Evolutionary conservation across 345 rosid species (phyloP), one percentile per base, ranked within the genome.

Genomic region (Stellera chamaejasme): DNA sequence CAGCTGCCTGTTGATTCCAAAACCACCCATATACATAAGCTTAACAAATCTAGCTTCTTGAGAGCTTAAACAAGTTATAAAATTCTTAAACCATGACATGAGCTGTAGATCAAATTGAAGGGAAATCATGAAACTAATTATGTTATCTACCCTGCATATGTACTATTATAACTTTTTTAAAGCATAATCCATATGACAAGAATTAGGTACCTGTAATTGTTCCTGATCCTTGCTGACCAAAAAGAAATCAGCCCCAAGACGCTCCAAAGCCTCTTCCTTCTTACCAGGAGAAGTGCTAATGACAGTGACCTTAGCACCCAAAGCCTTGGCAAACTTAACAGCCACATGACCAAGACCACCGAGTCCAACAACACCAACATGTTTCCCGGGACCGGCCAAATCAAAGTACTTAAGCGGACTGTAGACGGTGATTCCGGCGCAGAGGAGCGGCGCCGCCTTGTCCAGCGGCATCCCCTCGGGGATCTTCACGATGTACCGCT

Each of bases 371-470:
- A 76, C 60, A 3, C 79, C 79, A 0, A 76, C n/a, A 39, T 74
- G 79, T 61, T 55, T 42, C 2, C 82, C 79, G 0, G 64, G 58
- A 50, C 71, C 62, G 1, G 64, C 74, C 2, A 80, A 59, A 3
- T 72, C 78, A 13, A 53, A 83, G 26, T 79, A 75, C 54, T 54
- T 82, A 76, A 87, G 66, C 0, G 96, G 85, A 63, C 88, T 83
- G 23, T 83, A 83, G 14, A 87, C 81, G 0, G 88, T 87, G 63
- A 83, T 81, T 23, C 90, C 95, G 6, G 84, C 88, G 50, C 95
- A 87, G 2, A 87, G 81, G 28, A 87, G 67, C 3, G 90, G 92
- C 1, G 92, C 96, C 6, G 63, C 72, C 2, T 75, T 61, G 3
- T 80, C 87, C 3, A 83, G 78, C 10, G 81, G 73, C 55, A 83